Evolutionary conservation across 371 early-diverging fungal species (phyloP).

Genomic region (Mortierella sp.): DNA sequence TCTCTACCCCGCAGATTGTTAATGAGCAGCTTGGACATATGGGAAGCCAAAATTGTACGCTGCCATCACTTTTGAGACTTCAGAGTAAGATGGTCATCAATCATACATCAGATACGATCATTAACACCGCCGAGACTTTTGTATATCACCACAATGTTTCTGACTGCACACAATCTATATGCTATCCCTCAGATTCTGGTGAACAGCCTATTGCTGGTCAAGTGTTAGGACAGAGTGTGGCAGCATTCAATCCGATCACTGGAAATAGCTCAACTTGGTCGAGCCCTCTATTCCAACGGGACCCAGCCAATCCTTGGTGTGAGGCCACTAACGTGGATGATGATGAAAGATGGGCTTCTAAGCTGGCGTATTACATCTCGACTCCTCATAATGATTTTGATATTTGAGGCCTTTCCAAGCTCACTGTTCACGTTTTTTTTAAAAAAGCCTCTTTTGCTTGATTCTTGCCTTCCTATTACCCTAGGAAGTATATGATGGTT

Average conservation of each 20-base stretch:
- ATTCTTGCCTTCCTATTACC: background rate
- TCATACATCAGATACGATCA: constrained; percentile 16
- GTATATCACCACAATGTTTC: background rate
- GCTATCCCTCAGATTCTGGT: background rate
- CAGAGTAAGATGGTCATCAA: background rate
- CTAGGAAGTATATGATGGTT: too few relatives aligned
- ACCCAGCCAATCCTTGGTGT: background rate
- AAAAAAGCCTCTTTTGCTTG: background rate
- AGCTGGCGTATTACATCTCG: constrained; percentile 44
- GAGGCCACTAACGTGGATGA: background rate
- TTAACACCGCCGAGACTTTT: background rate
- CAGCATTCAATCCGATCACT: background rate
- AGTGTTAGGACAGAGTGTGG: background rate
- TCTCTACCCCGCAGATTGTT: background rate
- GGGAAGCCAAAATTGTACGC: background rate
- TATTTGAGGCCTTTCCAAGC: constrained; percentile 19
- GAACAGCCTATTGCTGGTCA: background rate
- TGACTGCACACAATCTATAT: background rate
- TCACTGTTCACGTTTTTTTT: too few relatives aligned
- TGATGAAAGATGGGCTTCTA: constrained; percentile 37
- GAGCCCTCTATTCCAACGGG: background rate
- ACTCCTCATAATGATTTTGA: constrained; percentile 54
- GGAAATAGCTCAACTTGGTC: background rate
- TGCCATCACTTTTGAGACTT: background rate
- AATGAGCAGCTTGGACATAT: background rate